phyloP scores from a whole-genome alignment of 768 basidiomycete species.

The Tulasnella sp. region DNA sequence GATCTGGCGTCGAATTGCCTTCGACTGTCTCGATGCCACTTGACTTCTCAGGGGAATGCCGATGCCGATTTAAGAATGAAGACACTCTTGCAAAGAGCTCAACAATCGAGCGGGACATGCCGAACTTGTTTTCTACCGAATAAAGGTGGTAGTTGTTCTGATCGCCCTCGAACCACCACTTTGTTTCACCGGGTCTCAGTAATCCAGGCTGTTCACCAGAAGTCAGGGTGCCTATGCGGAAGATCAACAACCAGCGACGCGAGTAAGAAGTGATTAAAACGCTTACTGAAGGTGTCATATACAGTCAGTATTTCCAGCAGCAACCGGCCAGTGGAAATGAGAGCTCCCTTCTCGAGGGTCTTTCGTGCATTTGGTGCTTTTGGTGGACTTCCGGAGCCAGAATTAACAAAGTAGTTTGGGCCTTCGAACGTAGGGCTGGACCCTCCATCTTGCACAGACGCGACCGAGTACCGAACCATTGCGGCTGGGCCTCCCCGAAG shows the following conservation, averaged over 20 bases:
- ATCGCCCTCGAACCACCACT: conserved; percentile 49
- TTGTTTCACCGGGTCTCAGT: conserved; percentile 44
- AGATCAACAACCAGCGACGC: background rate
- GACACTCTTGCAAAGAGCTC: conserved; percentile 34
- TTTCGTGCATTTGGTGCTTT: background rate
- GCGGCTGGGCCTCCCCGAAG: conserved; percentile 52
- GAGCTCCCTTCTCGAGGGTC: conserved; percentile 20
- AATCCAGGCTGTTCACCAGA: conserved; percentile 46
- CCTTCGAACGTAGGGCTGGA: conserved; percentile 36
- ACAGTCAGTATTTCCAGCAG: conserved; percentile 52
- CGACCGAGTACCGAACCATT: conserved; percentile 42
- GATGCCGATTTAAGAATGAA: conserved; percentile 20
- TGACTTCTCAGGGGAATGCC: conserved; percentile 12
- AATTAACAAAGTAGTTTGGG: conserved; percentile 28
- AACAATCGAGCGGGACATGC: conserved; percentile 43
- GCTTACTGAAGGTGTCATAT: conserved; percentile 49
- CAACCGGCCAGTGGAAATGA: conserved; percentile 45
- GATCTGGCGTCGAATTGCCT: conserved; percentile 22
- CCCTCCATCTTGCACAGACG: conserved; percentile 39
- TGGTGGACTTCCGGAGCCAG: conserved; percentile 16
- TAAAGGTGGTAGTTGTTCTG: conserved; percentile 47
- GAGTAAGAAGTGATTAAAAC: conserved; percentile 33
- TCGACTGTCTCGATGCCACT: background rate
- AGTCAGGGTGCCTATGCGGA: conserved; percentile 45
- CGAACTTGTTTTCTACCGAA: conserved; percentile 54